Evolutionary conservation across 345 rosid genomes (phyloP), one percentile per base, ranked within the genome.

Genomic region (Gossypium mustelinum): DNA sequence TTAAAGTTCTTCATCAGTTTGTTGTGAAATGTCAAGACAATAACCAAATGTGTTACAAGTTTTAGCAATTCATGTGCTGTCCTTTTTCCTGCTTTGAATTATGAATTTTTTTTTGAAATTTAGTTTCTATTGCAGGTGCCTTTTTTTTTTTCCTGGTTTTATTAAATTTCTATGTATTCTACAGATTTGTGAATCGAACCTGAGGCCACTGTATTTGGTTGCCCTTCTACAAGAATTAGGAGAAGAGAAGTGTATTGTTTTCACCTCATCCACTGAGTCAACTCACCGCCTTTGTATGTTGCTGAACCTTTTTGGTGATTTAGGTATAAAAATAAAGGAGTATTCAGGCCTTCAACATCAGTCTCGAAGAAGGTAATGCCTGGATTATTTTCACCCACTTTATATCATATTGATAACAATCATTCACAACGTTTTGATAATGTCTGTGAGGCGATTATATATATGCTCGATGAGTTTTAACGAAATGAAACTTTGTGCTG

Each of bases 271-370:
- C 4, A 92, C 93, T 72, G 90, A 92, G 85, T 86, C 93, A 62
- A 92, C 97, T 79, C 95, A 89, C 75, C 91, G 92, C 66, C 85
- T 94, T 13, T 92, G 92, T 84, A 88, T 85, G 76, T 80, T 94
- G 59, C 86, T 94, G 73, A 89, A 89, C 80, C 86, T 83, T 79
- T 94, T 94, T 77, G 91, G 75, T 69, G 97, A 91, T 69, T 64
- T 92, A 75, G 83, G 85, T 12, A 77, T 92, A 68, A 94, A 89
- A 81, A 88, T 92, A 79, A 89, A 89, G 78, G 97, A 91, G 80
- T 94, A 91, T 86, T 92, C 98, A 1, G 88, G 97, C 69, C 90
- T 86, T 82, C 95, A 88, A 63, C 90, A 77, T 73, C 97, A 92
- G 80, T 84, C 93, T 75, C 73, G 82, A 48, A 89, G 98, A 78